Evolutionary conservation across 2,329 filamentous ascomycete species (phyloP), one percentile per base, ranked within the genome.

Genomic region (Diaporthe citrichinensis): DNA sequence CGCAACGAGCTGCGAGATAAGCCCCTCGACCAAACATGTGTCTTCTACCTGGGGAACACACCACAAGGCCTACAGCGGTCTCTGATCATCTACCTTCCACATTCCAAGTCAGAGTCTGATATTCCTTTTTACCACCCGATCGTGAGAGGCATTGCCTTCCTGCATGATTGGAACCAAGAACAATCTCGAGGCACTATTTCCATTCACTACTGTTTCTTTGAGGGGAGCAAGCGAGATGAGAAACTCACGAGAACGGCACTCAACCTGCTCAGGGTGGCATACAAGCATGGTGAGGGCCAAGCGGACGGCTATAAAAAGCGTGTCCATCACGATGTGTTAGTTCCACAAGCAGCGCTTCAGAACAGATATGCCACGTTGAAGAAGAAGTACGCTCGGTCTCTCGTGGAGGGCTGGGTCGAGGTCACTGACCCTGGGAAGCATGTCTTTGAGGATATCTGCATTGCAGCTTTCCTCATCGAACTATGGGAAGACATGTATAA

Each of bases 381-480:
- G 84, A 87, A 90, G 72, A 93, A 90, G 79, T 95, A 98, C 82
- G 95, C 95, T 0, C 89, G 90, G 28, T 80, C 84, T 1, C 86
- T 99, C 17, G 93, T 95, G 20, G 84, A 90, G n/a, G 86, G 84
- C 1, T 99, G 96, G 97, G 92, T 92, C 20, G 97, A 98, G 85
- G 90, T 90, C 71, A 98, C 96, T 0, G 95, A 98, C 81, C 94
- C 96, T 0, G 87, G 88, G 23, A 99, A 98, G 83, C 96, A 98
- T 81, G 95, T 98, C 3, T 98, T 98, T 83, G 97, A 99, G 82
- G 96, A 98, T 81, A 86, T 99, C 28, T 90, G 92, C 5, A 98
- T 99, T 77, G 94, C 96, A 0, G 94, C 96, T 0, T 99, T 98
- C 80, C 86, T 98, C 71, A 94, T 98, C 36, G 96, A 98, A 85